These are phyloP conservation scores for Suhomyces sp. DNA, from an alignment of 805 yeast genomes.

Conservation along the genomic window DNA sequence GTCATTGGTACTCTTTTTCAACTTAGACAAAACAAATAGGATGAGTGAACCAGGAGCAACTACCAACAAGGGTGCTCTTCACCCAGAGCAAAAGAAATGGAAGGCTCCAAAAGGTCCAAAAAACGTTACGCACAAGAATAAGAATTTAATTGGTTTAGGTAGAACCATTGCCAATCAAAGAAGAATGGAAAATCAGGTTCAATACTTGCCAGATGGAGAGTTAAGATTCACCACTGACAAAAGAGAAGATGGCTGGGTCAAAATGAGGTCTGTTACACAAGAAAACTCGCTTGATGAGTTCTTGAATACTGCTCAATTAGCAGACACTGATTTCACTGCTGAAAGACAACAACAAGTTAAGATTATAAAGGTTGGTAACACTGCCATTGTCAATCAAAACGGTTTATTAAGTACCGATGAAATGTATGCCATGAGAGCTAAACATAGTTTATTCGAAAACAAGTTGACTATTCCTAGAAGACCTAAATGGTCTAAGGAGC, in stretches of 20 bases:
- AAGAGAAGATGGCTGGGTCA: conserved; percentile 86
- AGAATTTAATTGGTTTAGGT: conserved; percentile 83
- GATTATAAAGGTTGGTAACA: conserved; percentile 72
- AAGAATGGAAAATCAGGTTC: conserved; percentile 64
- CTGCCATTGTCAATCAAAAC: conserved; percentile 37
- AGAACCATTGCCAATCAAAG: conserved; percentile 76
- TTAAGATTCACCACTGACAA: conserved; percentile 84
- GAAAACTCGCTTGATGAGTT: conserved; percentile 93
- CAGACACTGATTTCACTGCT: conserved; percentile 94
- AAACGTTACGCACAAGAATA: conserved; percentile 80
- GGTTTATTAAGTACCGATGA: conserved; percentile 65
- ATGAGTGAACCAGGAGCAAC: conserved; percentile 17
- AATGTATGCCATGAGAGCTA: conserved; percentile 55
- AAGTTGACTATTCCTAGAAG: conserved; percentile 88
- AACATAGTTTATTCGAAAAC: conserved; percentile 65
- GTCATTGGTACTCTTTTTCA: too few species aligned
- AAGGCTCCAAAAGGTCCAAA: conserved; percentile 92
- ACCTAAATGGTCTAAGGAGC: conserved; percentile 77
- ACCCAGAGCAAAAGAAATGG: conserved; percentile 65
- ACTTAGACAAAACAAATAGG: too few species aligned
- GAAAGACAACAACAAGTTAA: conserved; percentile 81
- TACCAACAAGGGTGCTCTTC: conserved; percentile 41
- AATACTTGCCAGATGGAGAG: conserved; percentile 80
- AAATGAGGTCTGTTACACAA: conserved; percentile 89
- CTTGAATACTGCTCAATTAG: conserved; percentile 90